Evolutionary conservation across 2,329 filamentous ascomycete species (phyloP).

Genomic region (Arthroderma sp.): DNA sequence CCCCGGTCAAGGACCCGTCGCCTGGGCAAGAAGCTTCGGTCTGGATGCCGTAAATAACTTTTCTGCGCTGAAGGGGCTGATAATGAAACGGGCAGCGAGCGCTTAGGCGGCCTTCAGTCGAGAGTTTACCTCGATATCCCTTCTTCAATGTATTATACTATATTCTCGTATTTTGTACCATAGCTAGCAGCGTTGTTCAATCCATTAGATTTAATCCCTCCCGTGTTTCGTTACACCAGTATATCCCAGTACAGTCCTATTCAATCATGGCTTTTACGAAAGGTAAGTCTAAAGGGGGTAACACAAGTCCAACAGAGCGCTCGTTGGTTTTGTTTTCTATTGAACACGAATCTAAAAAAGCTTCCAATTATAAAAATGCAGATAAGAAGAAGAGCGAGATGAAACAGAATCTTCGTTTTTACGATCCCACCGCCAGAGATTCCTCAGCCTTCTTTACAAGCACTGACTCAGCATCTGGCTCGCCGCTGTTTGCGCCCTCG

Average conservation of each 20-base stretch:
- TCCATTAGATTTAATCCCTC: no score
- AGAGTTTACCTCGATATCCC: no score
- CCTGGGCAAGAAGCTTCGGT: conserved; percentile 65
- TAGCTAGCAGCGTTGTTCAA: no score
- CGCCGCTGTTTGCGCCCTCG: background rate
- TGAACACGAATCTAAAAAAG: no score
- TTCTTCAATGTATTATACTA: no score
- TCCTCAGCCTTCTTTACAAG: conserved; percentile 1
- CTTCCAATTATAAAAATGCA: no score
- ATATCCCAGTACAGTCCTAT: no score
- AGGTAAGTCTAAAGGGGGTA: no score
- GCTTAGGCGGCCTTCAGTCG: background rate
- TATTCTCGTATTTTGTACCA: background rate
- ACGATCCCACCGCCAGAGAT: background rate
- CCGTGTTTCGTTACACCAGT: no score
- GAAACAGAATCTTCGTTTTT: background rate
- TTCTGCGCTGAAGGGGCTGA: conserved; percentile 62
- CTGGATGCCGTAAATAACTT: conserved; percentile 63
- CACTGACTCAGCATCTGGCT: conserved; percentile 1
- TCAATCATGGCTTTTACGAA: no score
- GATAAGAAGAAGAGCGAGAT: background rate
- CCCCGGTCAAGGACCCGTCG: conserved; percentile 57
- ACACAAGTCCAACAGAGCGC: no score
- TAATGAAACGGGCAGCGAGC: conserved; percentile 54
- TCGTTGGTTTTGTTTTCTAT: no score